phyloP scores from a whole-genome alignment of 345 rosid genomes.

The Rhizophora apiculata region DNA sequence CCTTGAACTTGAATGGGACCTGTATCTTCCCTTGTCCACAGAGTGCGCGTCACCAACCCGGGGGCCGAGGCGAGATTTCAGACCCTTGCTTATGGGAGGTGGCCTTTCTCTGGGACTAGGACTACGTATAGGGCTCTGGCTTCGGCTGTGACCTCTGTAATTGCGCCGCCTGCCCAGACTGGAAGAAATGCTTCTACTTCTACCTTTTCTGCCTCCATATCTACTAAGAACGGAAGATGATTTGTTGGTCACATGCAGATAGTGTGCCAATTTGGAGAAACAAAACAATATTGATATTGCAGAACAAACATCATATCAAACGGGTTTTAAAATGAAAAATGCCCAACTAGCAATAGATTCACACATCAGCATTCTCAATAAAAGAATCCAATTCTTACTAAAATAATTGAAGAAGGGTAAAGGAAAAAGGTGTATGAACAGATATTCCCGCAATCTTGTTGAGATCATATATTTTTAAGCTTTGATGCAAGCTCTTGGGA shows the following conservation, averaged over 20 bases:
- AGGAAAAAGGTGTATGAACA: too few relatives aligned
- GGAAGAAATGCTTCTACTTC: conserved; percentile 54
- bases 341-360: neutral
- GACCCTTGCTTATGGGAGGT: conserved; percentile 38
- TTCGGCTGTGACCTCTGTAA: conserved; percentile 43
- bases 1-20: conserved; percentile 31
- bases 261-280: neutral
- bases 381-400: neutral
- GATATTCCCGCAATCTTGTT: too few relatives aligned
- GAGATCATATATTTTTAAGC: too few relatives aligned
- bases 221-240: conserved; percentile 28
- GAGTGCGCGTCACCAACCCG: conserved; percentile 26
- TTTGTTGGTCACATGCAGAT: neutral
- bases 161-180: conserved; percentile 54
- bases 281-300: neutral
- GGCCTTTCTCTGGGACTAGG: conserved; percentile 59
- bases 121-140: conserved; percentile 63
- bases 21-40: conserved; percentile 24
- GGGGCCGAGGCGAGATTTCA: neutral
- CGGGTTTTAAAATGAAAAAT: neutral
- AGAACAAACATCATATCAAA: neutral
- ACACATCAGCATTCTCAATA: neutral
- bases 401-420: too few relatives aligned
- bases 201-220: conserved; percentile 42
- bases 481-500: too few relatives aligned